These are phyloP conservation scores for Ceriops tagal DNA, from an alignment of 345 rosid genomes.

Conservation along the genomic window DNA sequence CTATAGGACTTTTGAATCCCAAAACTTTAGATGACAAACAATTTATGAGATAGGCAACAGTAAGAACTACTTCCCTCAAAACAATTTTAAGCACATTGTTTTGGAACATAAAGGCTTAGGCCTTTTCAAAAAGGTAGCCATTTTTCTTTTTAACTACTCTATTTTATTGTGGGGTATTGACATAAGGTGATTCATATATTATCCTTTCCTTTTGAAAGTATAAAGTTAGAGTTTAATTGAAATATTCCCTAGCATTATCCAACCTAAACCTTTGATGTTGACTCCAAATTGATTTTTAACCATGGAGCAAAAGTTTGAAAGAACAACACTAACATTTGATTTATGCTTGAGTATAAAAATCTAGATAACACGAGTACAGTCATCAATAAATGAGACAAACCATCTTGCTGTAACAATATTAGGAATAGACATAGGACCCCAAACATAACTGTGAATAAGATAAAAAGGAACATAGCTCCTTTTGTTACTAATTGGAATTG, in stretches of 20 bases:
- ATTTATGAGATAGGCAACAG: background rate
- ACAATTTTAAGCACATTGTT: too few species aligned
- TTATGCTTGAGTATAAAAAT: background rate
- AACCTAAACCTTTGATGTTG: background rate
- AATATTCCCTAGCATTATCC: background rate
- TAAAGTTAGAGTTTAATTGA: background rate
- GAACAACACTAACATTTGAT: background rate
- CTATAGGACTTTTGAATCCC: background rate
- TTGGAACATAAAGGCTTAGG: background rate
- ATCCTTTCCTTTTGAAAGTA: background rate
- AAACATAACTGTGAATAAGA: background rate
- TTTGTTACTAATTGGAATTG: too few species aligned
- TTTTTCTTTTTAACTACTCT: background rate
- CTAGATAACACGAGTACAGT: background rate
- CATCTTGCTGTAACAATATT: background rate
- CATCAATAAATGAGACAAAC: slow-evolving; percentile 1
- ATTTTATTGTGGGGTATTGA: background rate
- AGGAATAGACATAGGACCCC: background rate
- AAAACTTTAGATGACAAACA: background rate
- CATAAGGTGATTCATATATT: background rate
- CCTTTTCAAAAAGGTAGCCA: background rate
- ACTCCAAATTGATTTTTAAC: background rate
- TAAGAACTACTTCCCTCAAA: background rate
- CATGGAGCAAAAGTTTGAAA: background rate
- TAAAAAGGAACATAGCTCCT: background rate